These are phyloP conservation scores for Striga asiatica DNA, from an alignment of 257 asterid species.

Conservation along the genomic window DNA sequence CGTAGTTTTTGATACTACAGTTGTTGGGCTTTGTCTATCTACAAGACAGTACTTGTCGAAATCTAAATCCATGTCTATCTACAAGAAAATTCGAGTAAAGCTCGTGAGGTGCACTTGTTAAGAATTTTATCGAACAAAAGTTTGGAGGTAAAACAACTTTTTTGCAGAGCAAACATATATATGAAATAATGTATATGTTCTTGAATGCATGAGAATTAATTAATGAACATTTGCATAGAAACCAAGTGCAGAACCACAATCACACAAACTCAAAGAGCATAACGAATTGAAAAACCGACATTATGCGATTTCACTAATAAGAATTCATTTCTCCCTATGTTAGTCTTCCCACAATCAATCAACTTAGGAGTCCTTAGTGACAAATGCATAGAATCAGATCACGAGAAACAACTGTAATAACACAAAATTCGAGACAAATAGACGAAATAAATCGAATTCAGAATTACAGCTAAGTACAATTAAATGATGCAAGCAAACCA, in stretches of 20 bases:
- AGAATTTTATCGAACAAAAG: not conserved
- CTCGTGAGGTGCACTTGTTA: conserved; percentile 1
- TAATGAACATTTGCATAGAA: too few species aligned
- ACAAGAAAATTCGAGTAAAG: conserved; percentile 20
- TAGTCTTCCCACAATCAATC: too few species aligned
- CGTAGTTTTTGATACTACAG: conserved; percentile 63
- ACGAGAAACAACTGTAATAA: conserved; percentile 10
- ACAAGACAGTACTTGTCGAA: conserved; percentile 70
- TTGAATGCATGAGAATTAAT: too few species aligned
- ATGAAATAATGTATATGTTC: not conserved
- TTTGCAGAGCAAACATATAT: not conserved
- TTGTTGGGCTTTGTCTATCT: conserved; percentile 77
- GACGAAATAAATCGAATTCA: not conserved
- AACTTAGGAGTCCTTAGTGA: too few species aligned
- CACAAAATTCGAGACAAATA: not conserved
- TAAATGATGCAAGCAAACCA: not conserved
- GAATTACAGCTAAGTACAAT: not conserved
- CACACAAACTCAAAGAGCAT: too few species aligned
- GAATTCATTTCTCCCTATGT: too few species aligned
- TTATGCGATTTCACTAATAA: too few species aligned
- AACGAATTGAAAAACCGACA: not conserved
- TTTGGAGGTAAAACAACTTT: not conserved
- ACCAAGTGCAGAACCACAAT: too few species aligned
- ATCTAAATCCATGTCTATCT: conserved; percentile 39
- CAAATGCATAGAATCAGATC: conserved; percentile 23